Evolutionary conservation across 805 yeast genomes (phyloP).

Genomic region (Yarrowia sp.): DNA sequence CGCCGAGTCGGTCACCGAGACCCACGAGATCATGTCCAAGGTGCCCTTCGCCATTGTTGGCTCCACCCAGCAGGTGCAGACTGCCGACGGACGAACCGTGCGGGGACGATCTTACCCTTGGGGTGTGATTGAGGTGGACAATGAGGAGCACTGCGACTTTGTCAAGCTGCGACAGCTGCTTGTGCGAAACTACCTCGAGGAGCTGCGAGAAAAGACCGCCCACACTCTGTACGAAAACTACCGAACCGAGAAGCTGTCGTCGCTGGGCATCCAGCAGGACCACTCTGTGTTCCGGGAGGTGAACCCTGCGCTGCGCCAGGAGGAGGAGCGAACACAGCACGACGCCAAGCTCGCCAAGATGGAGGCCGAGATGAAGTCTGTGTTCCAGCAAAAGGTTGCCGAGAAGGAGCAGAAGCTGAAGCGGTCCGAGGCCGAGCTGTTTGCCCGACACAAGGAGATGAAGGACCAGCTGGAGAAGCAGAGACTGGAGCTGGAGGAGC

Average conservation of each 20-base stretch:
- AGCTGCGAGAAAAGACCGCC: slow-evolving; percentile 80
- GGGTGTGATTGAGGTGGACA: slow-evolving; percentile 95
- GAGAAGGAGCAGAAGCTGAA: slow-evolving; percentile 97
- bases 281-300: slow-evolving; percentile 88
- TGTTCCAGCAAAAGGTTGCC: slow-evolving; percentile 91
- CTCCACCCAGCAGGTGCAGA: slow-evolving; percentile 65
- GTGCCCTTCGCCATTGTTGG: slow-evolving; percentile 96
- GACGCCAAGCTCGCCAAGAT: slow-evolving; percentile 90
- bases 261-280: slow-evolving; percentile 90
- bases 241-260: slow-evolving; percentile 74
- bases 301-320: slow-evolving; percentile 88
- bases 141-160: slow-evolving; percentile 90
- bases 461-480: slow-evolving; percentile 89
- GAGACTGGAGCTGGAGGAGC: slow-evolving; percentile 84
- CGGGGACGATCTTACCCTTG: slow-evolving; percentile 95
- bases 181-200: slow-evolving; percentile 88
- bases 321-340: slow-evolving; percentile 88
- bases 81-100: slow-evolving; percentile 70
- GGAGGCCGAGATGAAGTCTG: slow-evolving; percentile 95
- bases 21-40: slow-evolving; percentile 61
- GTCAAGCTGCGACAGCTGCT: slow-evolving; percentile 82
- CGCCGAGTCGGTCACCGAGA: slow-evolving; percentile 68
- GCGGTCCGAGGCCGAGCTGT: slow-evolving; percentile 93
- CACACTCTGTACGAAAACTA: slow-evolving; percentile 79
- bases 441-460: slow-evolving; percentile 94